Percentiles rank a stretch among this genome's conserved stretches.
phyloP scores from a whole-genome alignment of 495 filamentous ascomycete species.

The Neurospora sp. region DNA sequence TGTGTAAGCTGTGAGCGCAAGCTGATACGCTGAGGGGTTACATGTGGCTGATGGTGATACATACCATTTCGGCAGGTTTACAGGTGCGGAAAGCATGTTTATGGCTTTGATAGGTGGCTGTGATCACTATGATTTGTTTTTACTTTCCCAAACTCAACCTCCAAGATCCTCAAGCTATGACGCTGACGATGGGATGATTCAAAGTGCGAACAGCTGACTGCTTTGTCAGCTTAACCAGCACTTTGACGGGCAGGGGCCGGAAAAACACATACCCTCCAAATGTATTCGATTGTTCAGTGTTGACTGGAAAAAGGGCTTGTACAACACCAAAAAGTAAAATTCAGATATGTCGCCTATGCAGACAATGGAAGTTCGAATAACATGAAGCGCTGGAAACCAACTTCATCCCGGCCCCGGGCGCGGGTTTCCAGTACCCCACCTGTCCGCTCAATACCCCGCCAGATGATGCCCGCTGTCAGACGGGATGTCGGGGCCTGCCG shows the following conservation, averaged over 20 bases:
- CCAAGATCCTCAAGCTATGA: not conserved
- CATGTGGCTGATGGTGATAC: conserved; percentile 2
- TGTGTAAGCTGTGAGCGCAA: conserved; percentile 25
- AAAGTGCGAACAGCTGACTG: not conserved
- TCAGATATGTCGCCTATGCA: not conserved
- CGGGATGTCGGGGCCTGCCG: not conserved
- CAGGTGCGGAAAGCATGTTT: conserved; percentile 39
- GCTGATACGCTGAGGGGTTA: not conserved
- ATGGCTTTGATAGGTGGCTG: not conserved
- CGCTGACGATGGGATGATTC: not conserved
- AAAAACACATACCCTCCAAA: not conserved
- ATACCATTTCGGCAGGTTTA: conserved; percentile 85
- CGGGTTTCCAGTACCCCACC: not conserved
- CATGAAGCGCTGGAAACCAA: not conserved
- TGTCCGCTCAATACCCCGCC: not conserved
- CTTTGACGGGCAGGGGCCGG: not conserved
- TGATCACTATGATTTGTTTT: not conserved
- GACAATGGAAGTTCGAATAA: not conserved
- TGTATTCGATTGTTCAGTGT: not conserved
- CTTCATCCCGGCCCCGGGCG: not conserved
- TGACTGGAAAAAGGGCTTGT: not conserved
- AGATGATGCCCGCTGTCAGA: not conserved
- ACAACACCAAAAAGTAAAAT: not conserved
- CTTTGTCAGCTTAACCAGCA: not conserved
- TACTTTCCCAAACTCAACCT: not conserved